These are phyloP conservation scores for Penicillium brasilianum DNA, from an alignment of 2,329 filamentous ascomycete species.

Conservation along the genomic window DNA sequence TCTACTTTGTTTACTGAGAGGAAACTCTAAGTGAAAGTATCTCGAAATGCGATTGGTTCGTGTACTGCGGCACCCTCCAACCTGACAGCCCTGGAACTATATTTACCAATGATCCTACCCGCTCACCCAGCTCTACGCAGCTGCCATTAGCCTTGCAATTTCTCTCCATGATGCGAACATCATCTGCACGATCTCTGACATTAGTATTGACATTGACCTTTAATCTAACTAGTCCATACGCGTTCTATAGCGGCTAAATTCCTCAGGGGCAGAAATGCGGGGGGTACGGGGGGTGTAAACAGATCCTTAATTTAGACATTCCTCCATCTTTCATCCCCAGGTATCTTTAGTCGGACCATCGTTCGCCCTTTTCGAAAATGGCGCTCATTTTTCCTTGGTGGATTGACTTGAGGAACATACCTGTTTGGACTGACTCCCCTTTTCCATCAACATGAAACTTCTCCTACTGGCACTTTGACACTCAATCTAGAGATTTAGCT, in stretches of 20 bases:
- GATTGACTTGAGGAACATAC: background rate
- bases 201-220: too few species aligned
- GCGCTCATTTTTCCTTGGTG: background rate
- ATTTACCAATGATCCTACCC: too few species aligned
- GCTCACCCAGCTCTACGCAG: too few species aligned
- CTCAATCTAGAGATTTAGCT: background rate
- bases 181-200: too few species aligned
- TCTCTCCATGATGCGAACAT: too few species aligned
- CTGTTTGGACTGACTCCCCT: background rate
- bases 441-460: conserved; percentile 5
- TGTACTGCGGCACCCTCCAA: too few species aligned
- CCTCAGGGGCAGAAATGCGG: conserved; percentile 12
- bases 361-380: background rate
- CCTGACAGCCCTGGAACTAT: too few species aligned
- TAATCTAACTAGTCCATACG: too few species aligned
- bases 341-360: background rate
- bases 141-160: too few species aligned
- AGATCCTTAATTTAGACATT: conserved; percentile 14
- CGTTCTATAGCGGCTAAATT: conserved; percentile 8
- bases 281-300: conserved; percentile 17
- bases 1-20: too few species aligned
- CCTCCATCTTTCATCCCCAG: conserved; percentile 12
- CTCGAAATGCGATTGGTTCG: too few species aligned
- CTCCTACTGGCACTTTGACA: background rate
- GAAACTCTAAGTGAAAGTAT: too few species aligned